Conservation (phyloP, 2,329 filamentous ascomycete genomes). For the Exophiala calicioides region DNA sequence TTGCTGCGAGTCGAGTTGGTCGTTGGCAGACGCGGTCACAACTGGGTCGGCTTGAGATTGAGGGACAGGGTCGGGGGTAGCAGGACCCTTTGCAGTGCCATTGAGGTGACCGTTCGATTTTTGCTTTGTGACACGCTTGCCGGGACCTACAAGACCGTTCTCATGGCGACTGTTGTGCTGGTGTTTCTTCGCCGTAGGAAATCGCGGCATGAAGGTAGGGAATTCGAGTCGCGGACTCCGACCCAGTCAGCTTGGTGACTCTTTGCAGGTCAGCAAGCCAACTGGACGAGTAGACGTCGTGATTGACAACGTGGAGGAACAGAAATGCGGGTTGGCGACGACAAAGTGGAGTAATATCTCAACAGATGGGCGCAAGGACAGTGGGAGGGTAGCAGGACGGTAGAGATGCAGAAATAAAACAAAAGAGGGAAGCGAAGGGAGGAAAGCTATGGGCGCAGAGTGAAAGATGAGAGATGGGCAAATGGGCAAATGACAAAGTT, state of each 20-base stretch:
- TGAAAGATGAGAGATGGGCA: constrained; percentile 2
- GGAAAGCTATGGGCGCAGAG: constrained; percentile 2
- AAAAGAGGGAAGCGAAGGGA: neutral
- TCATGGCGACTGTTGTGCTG: constrained; percentile 77
- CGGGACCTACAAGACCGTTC: constrained; percentile 79
- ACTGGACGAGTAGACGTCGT: constrained; percentile 26
- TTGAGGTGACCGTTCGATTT: constrained; percentile 59
- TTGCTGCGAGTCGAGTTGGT: constrained; percentile 8
- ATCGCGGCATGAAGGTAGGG: constrained; percentile 50
- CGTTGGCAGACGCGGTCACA: constrained; percentile 12
- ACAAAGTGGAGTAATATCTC: constrained; percentile 7
- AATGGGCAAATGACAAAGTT: neutral
- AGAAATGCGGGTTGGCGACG: constrained; percentile 9
- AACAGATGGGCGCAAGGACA: constrained; percentile 1
- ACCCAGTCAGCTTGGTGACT: constrained; percentile 34
- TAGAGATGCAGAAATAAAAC: constrained; percentile 6
- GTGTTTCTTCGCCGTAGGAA: constrained; percentile 55
- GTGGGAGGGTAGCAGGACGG: constrained; percentile 1
- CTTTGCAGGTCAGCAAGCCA: constrained; percentile 32
- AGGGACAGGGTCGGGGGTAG: constrained; percentile 30
- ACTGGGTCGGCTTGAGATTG: constrained; percentile 13
- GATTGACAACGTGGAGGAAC: constrained; percentile 8
- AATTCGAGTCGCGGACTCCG: constrained; percentile 15
- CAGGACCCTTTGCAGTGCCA: constrained; percentile 49
- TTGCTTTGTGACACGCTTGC: constrained; percentile 65